phyloP scores from a whole-genome alignment of 805 yeast genomes.

The Saccharomycopsis sp. region DNA sequence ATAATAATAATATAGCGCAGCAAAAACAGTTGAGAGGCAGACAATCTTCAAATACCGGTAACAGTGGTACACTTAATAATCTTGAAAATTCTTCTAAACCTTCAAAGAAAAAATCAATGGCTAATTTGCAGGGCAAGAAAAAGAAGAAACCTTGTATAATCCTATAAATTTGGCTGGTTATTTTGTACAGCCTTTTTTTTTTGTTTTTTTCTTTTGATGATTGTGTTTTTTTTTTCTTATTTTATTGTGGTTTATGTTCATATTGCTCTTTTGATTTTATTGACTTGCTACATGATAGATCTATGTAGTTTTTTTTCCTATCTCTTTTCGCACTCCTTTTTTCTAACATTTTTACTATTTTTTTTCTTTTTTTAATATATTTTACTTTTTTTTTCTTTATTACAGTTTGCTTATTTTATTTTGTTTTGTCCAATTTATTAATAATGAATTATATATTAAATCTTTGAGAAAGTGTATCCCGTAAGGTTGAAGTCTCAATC shows the following conservation, averaged over 20 bases:
- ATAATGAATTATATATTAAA: neutral
- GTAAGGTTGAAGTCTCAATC: no score
- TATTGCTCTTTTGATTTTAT: neutral
- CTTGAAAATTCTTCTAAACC: conserved; percentile 1
- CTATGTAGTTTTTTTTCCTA: neutral
- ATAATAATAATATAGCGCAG: neutral
- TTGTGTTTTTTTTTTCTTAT: neutral
- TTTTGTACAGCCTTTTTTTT: neutral
- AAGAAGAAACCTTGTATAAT: conserved; percentile 19
- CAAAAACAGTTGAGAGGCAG: neutral
- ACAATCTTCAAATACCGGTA: neutral
- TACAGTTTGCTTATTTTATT: neutral
- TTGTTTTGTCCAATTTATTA: neutral
- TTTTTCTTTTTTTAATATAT: neutral
- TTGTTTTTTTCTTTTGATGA: neutral
- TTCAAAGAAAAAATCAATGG: conserved; percentile 19
- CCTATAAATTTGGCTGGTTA: conserved; percentile 1
- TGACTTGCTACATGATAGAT: neutral
- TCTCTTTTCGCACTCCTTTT: neutral
- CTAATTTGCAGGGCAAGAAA: conserved; percentile 15
- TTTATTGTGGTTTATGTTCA: neutral
- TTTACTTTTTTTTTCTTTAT: neutral
- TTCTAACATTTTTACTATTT: neutral
- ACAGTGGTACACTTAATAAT: neutral
- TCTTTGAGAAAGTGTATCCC: no score